A percentile compares a stretch with the other conserved stretches of the same genome.
These are phyloP conservation scores for Paramecium pentaurelia DNA, from an alignment of 73 alveolate species.

Conservation along the genomic window DNA sequence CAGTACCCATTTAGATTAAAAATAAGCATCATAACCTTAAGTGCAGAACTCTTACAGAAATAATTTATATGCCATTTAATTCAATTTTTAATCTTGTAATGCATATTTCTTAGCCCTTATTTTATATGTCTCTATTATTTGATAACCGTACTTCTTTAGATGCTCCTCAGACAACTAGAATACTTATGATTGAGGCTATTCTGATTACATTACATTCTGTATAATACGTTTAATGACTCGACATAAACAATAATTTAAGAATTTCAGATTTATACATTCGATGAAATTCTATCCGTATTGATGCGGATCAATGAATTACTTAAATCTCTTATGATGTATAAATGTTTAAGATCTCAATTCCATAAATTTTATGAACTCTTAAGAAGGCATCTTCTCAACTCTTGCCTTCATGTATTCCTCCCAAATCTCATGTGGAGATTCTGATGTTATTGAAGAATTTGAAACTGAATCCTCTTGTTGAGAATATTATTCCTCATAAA, in stretches of 20 bases:
- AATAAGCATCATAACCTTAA: not conserved
- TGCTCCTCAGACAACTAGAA: not conserved
- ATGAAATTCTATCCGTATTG: not conserved
- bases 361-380: constrained; percentile 32
- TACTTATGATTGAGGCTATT: not conserved
- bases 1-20: not conserved
- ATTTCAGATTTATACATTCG: not conserved
- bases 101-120: constrained; percentile 15
- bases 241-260: constrained; percentile 38
- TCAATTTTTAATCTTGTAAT: not conserved
- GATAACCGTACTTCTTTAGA: constrained; percentile 18
- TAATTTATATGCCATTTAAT: not conserved
- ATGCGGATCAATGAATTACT: constrained; percentile 37
- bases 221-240: not conserved
- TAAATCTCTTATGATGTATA: not conserved
- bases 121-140: not conserved
- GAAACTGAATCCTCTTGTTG: not conserved
- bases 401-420: constrained; percentile 17
- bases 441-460: not conserved
- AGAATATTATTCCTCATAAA: not conserved
- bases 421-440: constrained; percentile 20
- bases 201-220: not conserved
- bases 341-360: constrained; percentile 40
- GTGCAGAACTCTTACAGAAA: not conserved
- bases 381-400: not conserved